Evolutionary conservation across 2,329 filamentous ascomycete genomes (phyloP), one percentile per base, ranked within the genome.

Genomic region (Fusarium sp.): DNA sequence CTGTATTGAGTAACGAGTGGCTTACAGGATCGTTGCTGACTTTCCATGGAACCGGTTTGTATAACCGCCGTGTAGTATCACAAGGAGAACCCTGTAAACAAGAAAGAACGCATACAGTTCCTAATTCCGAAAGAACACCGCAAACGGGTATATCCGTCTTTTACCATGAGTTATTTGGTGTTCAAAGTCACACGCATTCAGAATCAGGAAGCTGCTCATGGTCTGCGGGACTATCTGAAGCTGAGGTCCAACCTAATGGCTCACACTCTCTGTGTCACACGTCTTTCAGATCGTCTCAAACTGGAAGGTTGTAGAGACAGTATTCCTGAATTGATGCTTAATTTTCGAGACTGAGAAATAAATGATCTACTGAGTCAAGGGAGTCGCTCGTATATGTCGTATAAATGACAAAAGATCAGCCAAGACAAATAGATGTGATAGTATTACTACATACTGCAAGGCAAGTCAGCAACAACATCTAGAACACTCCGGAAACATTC

Each of bases 361-460:
- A 22, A 18, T 20, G 27, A 14, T n/a, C 27, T 41, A 8, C n/a
- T 27, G 9, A 2, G 2, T 46, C 4, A 12, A 12, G 2, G 4
- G 0, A 4, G 2, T 4, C 13, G 12, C n/a, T 32, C 10, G 16
- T 5, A 18, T 42, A 9, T 18, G 18, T 34, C 22, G 18, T 14
- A 20, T n/a, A 18, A 1, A 52, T 22, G 24, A 53, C 34, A 20
- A 10, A 20, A 40, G 12, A 49, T 10, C 10, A 53, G 14, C 4
- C 14, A 57, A 37, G n/a, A 8, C 12, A 12, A 12, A 34, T 40
- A 16, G 41, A 2, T 25, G 3, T 9, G 1, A n/a, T n/a, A 48
- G 18, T 11, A 47, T 25, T 57, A 64, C 61, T 64, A 7, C 18
- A 34, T 57, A 64, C 61, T 64, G 5, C 18, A 27, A 4, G 2